These are phyloP conservation scores for Pilobolus umbonatus DNA, from an alignment of 192 early-diverging fungal genomes.

Conservation along the genomic window DNA sequence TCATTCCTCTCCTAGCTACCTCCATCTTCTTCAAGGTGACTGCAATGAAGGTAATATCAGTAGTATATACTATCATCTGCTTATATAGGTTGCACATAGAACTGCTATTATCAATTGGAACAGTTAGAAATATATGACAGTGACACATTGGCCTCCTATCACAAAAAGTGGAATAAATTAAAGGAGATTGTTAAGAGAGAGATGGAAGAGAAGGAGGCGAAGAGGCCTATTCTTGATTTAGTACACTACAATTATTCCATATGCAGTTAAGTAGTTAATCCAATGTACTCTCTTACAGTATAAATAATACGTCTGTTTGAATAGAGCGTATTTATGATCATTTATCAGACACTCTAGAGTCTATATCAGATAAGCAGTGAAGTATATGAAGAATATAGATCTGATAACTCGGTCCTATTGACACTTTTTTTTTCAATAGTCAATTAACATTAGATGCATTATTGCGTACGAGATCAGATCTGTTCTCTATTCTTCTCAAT, in stretches of 20 bases:
- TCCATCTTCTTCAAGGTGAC: neutral
- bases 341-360: neutral
- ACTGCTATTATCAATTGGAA: neutral
- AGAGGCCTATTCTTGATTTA: neutral
- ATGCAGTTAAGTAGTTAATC: neutral
- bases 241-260: neutral
- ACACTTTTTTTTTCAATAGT: neutral
- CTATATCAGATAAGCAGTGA: neutral
- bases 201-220: neutral
- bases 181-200: neutral
- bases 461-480: no score
- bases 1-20: neutral
- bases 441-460: no score
- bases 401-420: no score
- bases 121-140: neutral
- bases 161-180: neutral
- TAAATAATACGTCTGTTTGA: neutral
- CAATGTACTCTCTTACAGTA: neutral
- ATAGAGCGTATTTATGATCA: neutral
- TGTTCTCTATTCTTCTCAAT: no score
- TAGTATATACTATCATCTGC: neutral
- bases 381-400: neutral
- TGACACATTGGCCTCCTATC: neutral
- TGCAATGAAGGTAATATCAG: neutral
- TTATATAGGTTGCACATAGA: neutral